Percentiles rank a stretch among this genome's conserved stretches.
These are phyloP conservation scores for Leccinum fuscescens DNA, from an alignment of 1,284 basidiomycete species.

Conservation along the genomic window DNA sequence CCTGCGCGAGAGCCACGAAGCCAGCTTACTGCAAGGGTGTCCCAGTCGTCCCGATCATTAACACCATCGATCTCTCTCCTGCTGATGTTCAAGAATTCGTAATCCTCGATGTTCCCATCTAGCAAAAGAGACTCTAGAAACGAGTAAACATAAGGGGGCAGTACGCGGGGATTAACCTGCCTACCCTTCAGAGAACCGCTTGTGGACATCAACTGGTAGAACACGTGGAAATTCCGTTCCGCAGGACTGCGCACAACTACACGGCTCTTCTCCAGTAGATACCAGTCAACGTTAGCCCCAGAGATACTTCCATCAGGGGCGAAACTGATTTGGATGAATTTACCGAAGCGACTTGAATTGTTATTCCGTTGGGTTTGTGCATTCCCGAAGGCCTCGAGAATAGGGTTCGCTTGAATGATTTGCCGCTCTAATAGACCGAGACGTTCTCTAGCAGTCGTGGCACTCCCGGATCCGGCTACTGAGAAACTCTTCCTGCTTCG, in stretches of 20 bases:
- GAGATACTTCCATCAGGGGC: slow-evolving; percentile 92
- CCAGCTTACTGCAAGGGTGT: slow-evolving; percentile 60
- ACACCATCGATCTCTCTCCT: slow-evolving; percentile 92
- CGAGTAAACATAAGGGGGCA: slow-evolving; percentile 6
- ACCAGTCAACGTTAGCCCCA: slow-evolving; percentile 99
- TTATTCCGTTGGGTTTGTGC: slow-evolving; percentile 99
- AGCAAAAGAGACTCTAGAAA: slow-evolving; percentile 72
- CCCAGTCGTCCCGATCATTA: slow-evolving; percentile 91
- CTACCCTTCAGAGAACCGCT: slow-evolving; percentile 64
- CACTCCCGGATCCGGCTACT: slow-evolving; percentile 44
- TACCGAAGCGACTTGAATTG: slow-evolving; percentile 98
- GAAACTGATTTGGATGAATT: slow-evolving; percentile 97
- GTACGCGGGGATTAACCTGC: slow-evolving; percentile 6
- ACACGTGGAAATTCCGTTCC: slow-evolving; percentile 95
- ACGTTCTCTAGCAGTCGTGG: slow-evolving; percentile 59
- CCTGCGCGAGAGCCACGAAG: background rate
- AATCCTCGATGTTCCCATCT: slow-evolving; percentile 76
- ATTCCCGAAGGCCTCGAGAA: slow-evolving; percentile 98
- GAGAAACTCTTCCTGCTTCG: slow-evolving; percentile 49
- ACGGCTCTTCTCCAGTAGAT: slow-evolving; percentile 95
- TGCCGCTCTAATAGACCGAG: slow-evolving; percentile 93
- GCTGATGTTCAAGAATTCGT: slow-evolving; percentile 90
- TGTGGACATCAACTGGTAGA: slow-evolving; percentile 87
- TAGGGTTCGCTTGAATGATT: slow-evolving; percentile 97
- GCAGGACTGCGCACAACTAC: slow-evolving; percentile 87